Evolutionary conservation across 345 rosid species (phyloP).

Genomic region (Diplotaxis tenuifolia): DNA sequence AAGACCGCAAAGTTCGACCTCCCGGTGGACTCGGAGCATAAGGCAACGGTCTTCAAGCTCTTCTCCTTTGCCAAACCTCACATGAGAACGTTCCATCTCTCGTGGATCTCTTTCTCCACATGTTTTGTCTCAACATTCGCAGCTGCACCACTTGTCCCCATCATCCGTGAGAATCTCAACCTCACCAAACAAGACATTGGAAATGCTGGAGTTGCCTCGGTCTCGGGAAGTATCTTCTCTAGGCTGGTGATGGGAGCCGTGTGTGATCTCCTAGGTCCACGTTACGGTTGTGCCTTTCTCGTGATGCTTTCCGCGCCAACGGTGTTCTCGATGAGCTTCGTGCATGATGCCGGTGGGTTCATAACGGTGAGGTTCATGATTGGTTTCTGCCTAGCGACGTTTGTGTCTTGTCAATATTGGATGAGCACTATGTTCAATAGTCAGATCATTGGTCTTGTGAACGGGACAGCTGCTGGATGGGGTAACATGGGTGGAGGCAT

Average conservation of each 20-base stretch:
- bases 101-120: slow-evolving; percentile 80
- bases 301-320: slow-evolving; percentile 72
- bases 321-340: slow-evolving; percentile 74
- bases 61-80: slow-evolving; percentile 66
- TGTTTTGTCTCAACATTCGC: slow-evolving; percentile 82
- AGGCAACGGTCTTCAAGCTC: slow-evolving; percentile 59
- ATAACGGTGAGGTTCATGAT: slow-evolving; percentile 73
- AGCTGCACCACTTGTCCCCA: slow-evolving; percentile 74
- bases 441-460: slow-evolving; percentile 69
- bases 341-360: slow-evolving; percentile 48
- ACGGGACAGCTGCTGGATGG: slow-evolving; percentile 87
- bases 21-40: slow-evolving; percentile 72
- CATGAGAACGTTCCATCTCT: slow-evolving; percentile 77
- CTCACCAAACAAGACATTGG: slow-evolving; percentile 60
- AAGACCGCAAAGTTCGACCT: slow-evolving; percentile 52
- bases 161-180: slow-evolving; percentile 73
- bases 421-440: slow-evolving; percentile 87
- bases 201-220: slow-evolving; percentile 78
- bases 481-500: slow-evolving; percentile 85
- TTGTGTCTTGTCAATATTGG: slow-evolving; percentile 88
- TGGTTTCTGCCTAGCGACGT: slow-evolving; percentile 78
- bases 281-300: slow-evolving; percentile 70
- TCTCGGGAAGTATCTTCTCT: slow-evolving; percentile 74
- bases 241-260: slow-evolving; percentile 77
- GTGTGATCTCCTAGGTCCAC: slow-evolving; percentile 66